phyloP scores from a whole-genome alignment of 2,329 filamentous ascomycete genomes.

The Pestalotiopsis sp. region DNA sequence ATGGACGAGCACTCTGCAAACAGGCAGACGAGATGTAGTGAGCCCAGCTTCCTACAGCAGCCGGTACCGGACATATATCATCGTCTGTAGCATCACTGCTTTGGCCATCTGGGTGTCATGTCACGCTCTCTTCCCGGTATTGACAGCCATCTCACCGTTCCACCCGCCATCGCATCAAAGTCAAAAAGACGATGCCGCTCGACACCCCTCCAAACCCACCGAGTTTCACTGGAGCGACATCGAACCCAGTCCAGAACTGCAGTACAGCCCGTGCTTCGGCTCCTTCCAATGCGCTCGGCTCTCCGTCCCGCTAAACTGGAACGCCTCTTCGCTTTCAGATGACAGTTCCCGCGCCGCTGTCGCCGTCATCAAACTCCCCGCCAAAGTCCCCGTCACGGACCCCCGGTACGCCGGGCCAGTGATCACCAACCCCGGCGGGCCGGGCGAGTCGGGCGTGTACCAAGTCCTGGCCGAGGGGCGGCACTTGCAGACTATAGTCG shows the following conservation, averaged over 20 bases:
- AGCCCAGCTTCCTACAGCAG: not conserved
- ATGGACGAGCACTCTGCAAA: not conserved
- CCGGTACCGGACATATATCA: not conserved
- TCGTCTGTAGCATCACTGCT: not conserved
- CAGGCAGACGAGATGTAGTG: not conserved
- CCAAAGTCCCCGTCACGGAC: constrained; percentile 35
- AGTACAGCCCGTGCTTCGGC: constrained; percentile 37
- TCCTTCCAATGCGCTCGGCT: constrained; percentile 51
- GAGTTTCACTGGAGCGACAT: not conserved
- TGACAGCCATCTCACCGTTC: no score
- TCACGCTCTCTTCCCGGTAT: not conserved
- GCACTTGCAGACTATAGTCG: constrained; percentile 38
- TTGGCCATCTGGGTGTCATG: not conserved
- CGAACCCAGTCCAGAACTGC: not conserved
- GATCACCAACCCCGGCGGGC: constrained; percentile 49
- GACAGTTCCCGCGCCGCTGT: constrained; percentile 26
- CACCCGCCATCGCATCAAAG: no score
- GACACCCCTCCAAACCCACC: no score
- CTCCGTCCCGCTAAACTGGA: constrained; percentile 50
- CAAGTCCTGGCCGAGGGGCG: constrained; percentile 34
- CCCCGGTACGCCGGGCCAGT: constrained; percentile 47
- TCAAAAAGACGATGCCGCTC: no score
- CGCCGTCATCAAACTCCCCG: constrained; percentile 48
- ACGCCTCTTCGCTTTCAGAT: constrained; percentile 35
- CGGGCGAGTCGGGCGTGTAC: constrained; percentile 43